Base-by-base conservation (phyloP, 176 grass and related monocot genomes). In the Zoysia pacifica region DNA sequence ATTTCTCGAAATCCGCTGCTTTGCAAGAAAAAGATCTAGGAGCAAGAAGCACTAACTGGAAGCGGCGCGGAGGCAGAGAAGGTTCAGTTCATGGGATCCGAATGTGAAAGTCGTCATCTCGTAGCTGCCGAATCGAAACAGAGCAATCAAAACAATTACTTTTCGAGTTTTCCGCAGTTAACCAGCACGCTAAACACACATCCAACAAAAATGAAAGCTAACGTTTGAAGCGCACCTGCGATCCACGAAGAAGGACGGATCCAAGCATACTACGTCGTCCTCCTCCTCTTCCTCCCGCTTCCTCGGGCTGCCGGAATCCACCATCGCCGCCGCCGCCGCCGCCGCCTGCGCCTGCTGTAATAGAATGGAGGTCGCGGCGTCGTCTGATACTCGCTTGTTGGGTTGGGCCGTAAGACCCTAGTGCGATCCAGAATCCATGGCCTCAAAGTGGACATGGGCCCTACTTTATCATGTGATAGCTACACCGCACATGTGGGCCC, bases 81-180 rank as follows among this genome's bases (percentile, higher is more conserved):
- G 86, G 12, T 83, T 37, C 42, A 99, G 70, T 59, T 84, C 90
- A 44, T 91, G 86, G 65, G 86, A 75, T n/a, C 90, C 96, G 80
- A 93, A 99, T 38, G 90, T 91, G 80, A 99, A 99, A 40, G 90
- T 87, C 51, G 84, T 91, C 76, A 93, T 79, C 65, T 99, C 93
- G 65, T 99, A 99, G 55, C 93, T 95, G 48, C 62, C 5, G 35
- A 65, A 76, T 14, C 52, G 52, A 81, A 86, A 84, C 58, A 35
- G 43, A 75, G 69, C 74, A 70, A 86, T 68, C 15, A 67, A 60
- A 67, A 62, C 13, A 73, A 58, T 68, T n/a, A 9, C 0, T 11
- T 68, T 28, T 28, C 28, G 0, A 28, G 28, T 28, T 28, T 55
- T 58, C 13, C n/a, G 20, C 59, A 64, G 67, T 2, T 44, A 63